A percentile compares a stretch with the other conserved stretches of the same genome.
phyloP scores from a whole-genome alignment of 2,329 filamentous ascomycete species.

The Neoarthrinium moseri region DNA sequence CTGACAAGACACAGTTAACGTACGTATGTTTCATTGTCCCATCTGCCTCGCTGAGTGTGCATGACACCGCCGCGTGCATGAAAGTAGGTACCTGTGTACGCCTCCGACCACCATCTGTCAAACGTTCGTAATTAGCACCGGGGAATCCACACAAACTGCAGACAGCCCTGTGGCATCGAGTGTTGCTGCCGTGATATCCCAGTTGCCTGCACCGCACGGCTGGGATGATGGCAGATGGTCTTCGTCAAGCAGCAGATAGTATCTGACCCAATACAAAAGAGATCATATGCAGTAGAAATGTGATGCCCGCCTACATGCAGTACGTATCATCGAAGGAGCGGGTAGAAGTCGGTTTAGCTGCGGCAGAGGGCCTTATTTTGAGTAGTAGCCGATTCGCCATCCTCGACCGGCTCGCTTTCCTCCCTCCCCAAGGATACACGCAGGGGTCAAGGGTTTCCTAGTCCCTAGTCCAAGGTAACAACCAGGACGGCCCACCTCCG shows the following conservation, averaged over 20 bases:
- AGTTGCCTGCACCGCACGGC: too few relatives aligned
- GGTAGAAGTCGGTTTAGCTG: slow-evolving; percentile 11
- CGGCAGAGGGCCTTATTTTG: slow-evolving; percentile 10
- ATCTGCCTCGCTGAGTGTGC: not conserved
- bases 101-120: not conserved
- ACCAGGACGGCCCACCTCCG: slow-evolving; percentile 24
- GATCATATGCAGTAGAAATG: too few relatives aligned
- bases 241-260: too few relatives aligned
- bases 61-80: not conserved
- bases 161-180: not conserved
- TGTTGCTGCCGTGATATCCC: not conserved
- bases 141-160: not conserved
- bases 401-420: slow-evolving; percentile 2
- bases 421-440: not conserved
- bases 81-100: too few relatives aligned
- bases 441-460: slow-evolving; percentile 24
- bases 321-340: too few relatives aligned
- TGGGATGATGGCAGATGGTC: too few relatives aligned
- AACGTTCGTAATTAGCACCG: not conserved
- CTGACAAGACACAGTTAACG: too few relatives aligned
- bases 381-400: slow-evolving; percentile 15
- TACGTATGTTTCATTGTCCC: too few relatives aligned
- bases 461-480: slow-evolving; percentile 23
- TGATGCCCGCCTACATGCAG: too few relatives aligned
- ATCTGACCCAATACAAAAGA: too few relatives aligned